These are phyloP conservation scores for Calonectria pauciramosa DNA, from an alignment of 2,329 filamentous ascomycete species.

Conservation along the genomic window DNA sequence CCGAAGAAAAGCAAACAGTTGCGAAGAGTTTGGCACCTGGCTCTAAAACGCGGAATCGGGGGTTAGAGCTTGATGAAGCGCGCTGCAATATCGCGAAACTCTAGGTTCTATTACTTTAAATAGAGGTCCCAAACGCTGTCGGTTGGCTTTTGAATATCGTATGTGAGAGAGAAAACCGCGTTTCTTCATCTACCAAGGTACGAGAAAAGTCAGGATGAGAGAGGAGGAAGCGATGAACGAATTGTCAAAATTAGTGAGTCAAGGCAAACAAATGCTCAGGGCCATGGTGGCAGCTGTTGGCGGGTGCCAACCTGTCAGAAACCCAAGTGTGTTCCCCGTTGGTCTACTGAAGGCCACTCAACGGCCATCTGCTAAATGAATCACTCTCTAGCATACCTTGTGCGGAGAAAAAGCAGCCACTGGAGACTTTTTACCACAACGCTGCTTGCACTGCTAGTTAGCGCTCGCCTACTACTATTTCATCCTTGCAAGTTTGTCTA, in stretches of 20 bases:
- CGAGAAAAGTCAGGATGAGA: neutral
- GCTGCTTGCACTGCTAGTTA: no score
- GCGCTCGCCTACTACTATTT: neutral
- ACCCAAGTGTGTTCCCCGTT: neutral
- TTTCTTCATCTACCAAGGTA: neutral
- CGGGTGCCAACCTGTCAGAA: neutral
- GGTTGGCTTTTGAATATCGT: neutral
- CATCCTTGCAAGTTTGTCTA: neutral
- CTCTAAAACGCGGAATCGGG: neutral
- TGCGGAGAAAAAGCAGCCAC: no score
- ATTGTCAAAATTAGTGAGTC: neutral
- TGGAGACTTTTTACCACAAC: neutral
- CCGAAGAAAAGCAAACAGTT: neutral
- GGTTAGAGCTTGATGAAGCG: neutral
- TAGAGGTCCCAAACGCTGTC: neutral
- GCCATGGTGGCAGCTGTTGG: neutral
- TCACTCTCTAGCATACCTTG: neutral
- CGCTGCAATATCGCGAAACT: neutral
- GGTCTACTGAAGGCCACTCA: neutral
- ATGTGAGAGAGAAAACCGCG: neutral
- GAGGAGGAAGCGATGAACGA: neutral
- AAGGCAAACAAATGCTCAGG: neutral
- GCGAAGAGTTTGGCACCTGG: neutral
- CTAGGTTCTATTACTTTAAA: rapidly evolving
- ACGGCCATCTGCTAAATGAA: neutral